phyloP scores from a whole-genome alignment of 2,329 filamentous ascomycete genomes.

The Chaetomium globosum region DNA sequence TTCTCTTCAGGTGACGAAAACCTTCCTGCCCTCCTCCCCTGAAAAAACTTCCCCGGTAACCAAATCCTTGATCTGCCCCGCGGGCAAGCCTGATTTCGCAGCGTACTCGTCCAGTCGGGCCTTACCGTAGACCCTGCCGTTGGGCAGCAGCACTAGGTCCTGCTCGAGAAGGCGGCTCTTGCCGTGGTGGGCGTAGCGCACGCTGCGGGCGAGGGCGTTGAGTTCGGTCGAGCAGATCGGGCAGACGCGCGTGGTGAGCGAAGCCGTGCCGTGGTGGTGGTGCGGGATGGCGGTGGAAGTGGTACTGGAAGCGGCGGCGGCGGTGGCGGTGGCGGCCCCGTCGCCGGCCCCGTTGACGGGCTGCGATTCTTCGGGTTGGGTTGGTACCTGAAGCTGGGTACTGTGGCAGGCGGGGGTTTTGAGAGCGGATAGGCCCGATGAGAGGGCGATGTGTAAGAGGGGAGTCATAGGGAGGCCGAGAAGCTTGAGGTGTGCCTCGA shows the following conservation, averaged over 20 bases:
- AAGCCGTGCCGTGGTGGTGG: constrained; percentile 43
- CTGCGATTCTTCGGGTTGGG: constrained; percentile 35
- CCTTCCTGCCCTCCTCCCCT: constrained; percentile 71
- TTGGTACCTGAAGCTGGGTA: constrained; percentile 21
- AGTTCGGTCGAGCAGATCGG: constrained; percentile 96
- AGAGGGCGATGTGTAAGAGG: constrained; percentile 86
- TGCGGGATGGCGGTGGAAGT: constrained; percentile 20
- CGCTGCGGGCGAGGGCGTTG: constrained; percentile 82
- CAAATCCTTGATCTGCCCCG: constrained; percentile 74
- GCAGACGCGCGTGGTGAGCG: constrained; percentile 74
- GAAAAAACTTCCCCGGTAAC: constrained; percentile 71
- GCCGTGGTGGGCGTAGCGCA: constrained; percentile 93
- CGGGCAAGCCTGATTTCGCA: constrained; percentile 71
- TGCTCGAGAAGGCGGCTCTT: constrained; percentile 84
- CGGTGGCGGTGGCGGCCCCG: constrained; percentile 14
- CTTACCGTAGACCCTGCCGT: constrained; percentile 80
- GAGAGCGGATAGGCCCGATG: constrained; percentile 86
- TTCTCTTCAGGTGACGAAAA: constrained; percentile 68
- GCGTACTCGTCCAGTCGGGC: constrained; percentile 75
- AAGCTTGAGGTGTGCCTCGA: constrained; percentile 81
- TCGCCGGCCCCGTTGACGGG: constrained; percentile 33
- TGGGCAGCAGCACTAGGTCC: constrained; percentile 84
- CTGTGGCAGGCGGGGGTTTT: constrained; percentile 91
- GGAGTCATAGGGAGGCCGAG: constrained; percentile 80
- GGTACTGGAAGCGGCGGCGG: constrained; percentile 39